A percentile compares a stretch with the other conserved stretches of the same genome.
phyloP scores from a whole-genome alignment of 2,329 filamentous ascomycete species.

The Neonectria coccinea region DNA sequence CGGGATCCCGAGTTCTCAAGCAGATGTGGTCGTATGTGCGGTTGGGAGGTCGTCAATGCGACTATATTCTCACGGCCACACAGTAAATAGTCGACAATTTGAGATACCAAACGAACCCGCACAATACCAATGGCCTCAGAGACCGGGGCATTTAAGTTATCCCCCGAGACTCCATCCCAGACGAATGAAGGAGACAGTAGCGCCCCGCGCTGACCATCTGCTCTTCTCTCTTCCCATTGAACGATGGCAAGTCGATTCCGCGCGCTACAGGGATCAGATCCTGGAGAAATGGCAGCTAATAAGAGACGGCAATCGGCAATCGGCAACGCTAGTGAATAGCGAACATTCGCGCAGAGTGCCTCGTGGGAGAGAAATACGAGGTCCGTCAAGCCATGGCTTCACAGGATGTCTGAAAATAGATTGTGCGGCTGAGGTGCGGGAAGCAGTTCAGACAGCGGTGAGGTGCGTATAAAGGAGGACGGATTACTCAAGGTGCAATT shows the following conservation, averaged over 20 bases:
- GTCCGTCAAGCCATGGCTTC: neutral
- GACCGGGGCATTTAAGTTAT: constrained; percentile 11
- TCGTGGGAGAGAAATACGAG: constrained; percentile 12
- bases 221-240: neutral
- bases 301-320: constrained; percentile 21
- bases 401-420: constrained; percentile 18
- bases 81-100: too few relatives aligned
- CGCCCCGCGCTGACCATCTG: constrained; percentile 19
- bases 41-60: neutral
- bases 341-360: neutral
- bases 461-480: constrained; percentile 10
- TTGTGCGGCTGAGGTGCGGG: constrained; percentile 2
- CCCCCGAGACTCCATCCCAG: constrained; percentile 4
- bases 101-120: neutral
- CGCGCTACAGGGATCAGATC: constrained; percentile 9
- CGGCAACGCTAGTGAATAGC: constrained; percentile 24
- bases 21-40: constrained; percentile 3
- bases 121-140: neutral
- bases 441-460: neutral
- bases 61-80: neutral
- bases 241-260: neutral
- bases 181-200: constrained; percentile 12
- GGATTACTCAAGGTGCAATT: neutral
- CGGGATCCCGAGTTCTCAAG: constrained; percentile 6
- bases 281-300: neutral